Percentiles rank a stretch among this genome's conserved stretches.
phyloP scores from a whole-genome alignment of 176 grass and related monocot species.

The Zoysia pacifica region DNA sequence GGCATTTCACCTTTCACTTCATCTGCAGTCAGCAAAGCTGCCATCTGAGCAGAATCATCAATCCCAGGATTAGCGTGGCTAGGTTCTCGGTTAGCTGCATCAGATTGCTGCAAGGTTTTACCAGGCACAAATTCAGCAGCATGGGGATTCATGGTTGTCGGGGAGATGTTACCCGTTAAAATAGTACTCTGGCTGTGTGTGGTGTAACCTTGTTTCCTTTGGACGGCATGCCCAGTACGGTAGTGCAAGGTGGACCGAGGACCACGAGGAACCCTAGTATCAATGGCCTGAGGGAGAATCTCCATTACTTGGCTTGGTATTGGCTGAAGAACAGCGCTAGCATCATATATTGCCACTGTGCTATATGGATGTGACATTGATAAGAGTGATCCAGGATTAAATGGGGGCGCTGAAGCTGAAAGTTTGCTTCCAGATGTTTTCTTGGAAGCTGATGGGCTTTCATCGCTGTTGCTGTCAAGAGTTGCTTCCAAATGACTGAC shows the following conservation, averaged over 20 bases:
- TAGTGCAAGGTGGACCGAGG: constrained; percentile 80
- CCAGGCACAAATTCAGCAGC: constrained; percentile 91
- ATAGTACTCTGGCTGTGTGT: constrained; percentile 64
- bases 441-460: constrained; percentile 52
- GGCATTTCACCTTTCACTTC: constrained; percentile 24
- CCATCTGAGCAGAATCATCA: constrained; percentile 25
- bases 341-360: constrained; percentile 70
- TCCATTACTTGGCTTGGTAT: constrained; percentile 61
- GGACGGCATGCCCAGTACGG: constrained; percentile 62
- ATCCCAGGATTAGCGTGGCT: constrained; percentile 40
- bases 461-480: constrained; percentile 52
- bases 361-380: constrained; percentile 73
- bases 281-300: constrained; percentile 63
- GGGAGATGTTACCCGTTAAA: constrained; percentile 37
- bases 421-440: constrained; percentile 82
- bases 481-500: constrained; percentile 36
- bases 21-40: constrained; percentile 6
- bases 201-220: constrained; percentile 74
- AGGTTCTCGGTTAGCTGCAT: constrained; percentile 42
- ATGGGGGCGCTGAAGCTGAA: constrained; percentile 95
- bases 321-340: constrained; percentile 54
- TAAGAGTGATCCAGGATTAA: constrained; percentile 80
- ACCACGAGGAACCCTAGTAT: constrained; percentile 79
- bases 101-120: constrained; percentile 60
- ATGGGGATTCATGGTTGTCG: constrained; percentile 86